A percentile compares a stretch with the other conserved stretches of the same genome.
These are phyloP conservation scores for Colletotrichum trifolii DNA, from an alignment of 2,329 filamentous ascomycete species.

Conservation along the genomic window DNA sequence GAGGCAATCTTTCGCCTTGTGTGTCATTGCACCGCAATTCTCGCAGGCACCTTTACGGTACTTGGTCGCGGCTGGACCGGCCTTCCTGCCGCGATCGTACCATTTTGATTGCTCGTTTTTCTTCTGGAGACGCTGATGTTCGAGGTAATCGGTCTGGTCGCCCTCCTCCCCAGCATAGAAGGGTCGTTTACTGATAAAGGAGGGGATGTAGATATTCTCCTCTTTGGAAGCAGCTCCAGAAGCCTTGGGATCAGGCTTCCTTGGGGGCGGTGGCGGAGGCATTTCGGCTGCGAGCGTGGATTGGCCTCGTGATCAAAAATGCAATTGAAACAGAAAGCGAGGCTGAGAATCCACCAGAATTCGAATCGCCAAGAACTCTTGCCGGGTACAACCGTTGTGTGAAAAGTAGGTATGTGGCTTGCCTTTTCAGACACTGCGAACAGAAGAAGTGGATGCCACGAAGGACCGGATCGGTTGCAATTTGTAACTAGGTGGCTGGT, in stretches of 20 bases:
- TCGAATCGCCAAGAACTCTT: no score
- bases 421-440: no score
- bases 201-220: conserved; percentile 97
- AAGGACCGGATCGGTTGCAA: no score
- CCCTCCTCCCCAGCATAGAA: conserved; percentile 91
- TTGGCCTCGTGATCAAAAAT: background rate
- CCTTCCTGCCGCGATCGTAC: conserved; percentile 90
- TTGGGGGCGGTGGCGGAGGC: conserved; percentile 44
- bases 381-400: no score
- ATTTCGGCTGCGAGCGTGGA: conserved; percentile 14
- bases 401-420: no score
- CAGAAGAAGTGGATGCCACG: no score
- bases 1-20: conserved; percentile 94
- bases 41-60: conserved; percentile 98
- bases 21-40: conserved; percentile 97
- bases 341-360: no score
- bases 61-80: conserved; percentile 90
- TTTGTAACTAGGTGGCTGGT: no score
- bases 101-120: conserved; percentile 82
- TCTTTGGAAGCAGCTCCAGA: conserved; percentile 71
- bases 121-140: conserved; percentile 91
- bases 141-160: conserved; percentile 86
- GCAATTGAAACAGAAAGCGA: no score
- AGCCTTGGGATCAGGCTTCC: conserved; percentile 45
- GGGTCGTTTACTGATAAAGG: conserved; percentile 97